Evolutionary conservation across 805 yeast species (phyloP), one percentile per base, ranked within the genome.

Genomic region (Metschnikowia aberdeeniae): DNA sequence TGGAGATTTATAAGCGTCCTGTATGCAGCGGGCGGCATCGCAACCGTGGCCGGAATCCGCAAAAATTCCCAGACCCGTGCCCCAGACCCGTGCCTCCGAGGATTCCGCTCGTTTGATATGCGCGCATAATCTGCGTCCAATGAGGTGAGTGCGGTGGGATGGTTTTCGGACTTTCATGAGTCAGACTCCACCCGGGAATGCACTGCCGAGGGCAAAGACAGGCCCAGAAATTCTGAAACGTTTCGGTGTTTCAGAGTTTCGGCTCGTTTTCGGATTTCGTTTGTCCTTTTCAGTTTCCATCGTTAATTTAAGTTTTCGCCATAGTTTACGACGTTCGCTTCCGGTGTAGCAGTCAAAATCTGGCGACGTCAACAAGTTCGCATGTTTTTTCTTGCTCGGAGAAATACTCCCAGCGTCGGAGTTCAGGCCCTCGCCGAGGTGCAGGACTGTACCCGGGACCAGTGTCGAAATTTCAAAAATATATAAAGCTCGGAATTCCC

Each of bases 371-470:
- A 22, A 22, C 26, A 3, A 3, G n/a, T 28, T n/a, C 40, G 40
- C 40, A 29, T 37, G 34, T 29, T 29, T 38, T 31, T 39, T 39
- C 30, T 39, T 31, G 42, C 42, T 39, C 42, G 42, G 36, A 31
- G 35, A 39, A 39, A 31, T 39, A 39, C 26, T 35, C 42, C 42
- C 36, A 39, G 42, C 42, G 42, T 39, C 42, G 36, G 42, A 39
- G 42, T 39, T 39, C 42, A 10, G 24, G 29, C 14, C 24, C 35
- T 30, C 42, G 34, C 42, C 42, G 42, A 39, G 32, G 27, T 32
- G 35, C 36, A 31, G 42, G 42, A 31, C 28, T 20, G 35, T 35
- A 24, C 42, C 13, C 35, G 14, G 35, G 36, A 3, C 30, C 14
- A 24, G 26, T 22, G 42, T 7, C 14, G 29, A 12, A 11, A 11